These are phyloP conservation scores for Daldinia loculata DNA, from an alignment of 495 filamentous ascomycete genomes.

Conservation along the genomic window DNA sequence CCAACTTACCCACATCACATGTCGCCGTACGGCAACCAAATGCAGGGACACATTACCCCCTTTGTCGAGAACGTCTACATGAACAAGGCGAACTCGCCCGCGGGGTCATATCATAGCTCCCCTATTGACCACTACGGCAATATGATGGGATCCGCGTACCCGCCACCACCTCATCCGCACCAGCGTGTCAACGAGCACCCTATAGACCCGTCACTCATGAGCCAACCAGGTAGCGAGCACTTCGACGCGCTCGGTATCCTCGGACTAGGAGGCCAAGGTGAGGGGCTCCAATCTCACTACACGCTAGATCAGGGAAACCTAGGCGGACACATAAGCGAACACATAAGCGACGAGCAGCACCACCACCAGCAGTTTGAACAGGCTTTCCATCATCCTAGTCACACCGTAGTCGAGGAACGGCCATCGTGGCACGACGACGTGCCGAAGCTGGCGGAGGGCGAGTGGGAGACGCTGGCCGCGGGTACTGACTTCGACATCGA, in stretches of 20 bases:
- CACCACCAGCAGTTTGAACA: background rate
- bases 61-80: conserved; percentile 55
- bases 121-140: conserved; percentile 43
- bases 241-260: conserved; percentile 32
- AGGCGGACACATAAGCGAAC: conserved; percentile 11
- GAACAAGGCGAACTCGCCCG: conserved; percentile 50
- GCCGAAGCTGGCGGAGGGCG: conserved; percentile 24
- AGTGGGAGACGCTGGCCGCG: conserved; percentile 37
- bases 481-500: conserved; percentile 49
- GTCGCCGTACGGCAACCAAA: conserved; percentile 2
- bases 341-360: conserved; percentile 20
- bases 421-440: conserved; percentile 39
- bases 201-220: conserved; percentile 40
- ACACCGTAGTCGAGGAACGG: background rate
- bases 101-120: conserved; percentile 47
- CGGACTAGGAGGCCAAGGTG: conserved; percentile 20
- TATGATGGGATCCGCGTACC: conserved; percentile 37
- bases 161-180: conserved; percentile 34
- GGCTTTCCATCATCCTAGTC: background rate
- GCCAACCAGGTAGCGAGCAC: conserved; percentile 1
- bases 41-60: conserved; percentile 16
- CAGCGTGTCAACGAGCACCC: conserved; percentile 28
- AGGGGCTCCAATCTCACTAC: conserved; percentile 18
- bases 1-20: conserved; percentile 36
- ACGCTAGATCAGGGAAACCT: conserved; percentile 21